Conservation (phyloP, 306 rosid genomes). For the Hippophae rhamnoides region DNA sequence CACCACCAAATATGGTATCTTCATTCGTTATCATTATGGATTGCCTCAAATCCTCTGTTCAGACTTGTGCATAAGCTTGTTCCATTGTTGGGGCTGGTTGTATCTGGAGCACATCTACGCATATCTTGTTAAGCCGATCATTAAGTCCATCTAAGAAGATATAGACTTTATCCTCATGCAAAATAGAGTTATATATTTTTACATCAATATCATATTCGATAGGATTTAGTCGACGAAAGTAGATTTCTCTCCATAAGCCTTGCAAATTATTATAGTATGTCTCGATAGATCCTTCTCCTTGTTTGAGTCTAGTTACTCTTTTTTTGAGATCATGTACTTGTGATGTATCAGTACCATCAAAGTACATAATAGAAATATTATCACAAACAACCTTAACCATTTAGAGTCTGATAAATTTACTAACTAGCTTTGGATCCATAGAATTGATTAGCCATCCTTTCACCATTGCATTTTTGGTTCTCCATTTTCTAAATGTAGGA, state of each 20-base stretch:
- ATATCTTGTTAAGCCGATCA: slow-evolving; percentile 6
- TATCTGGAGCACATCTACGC: slow-evolving; percentile 2
- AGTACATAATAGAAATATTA: neutral
- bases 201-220: neutral
- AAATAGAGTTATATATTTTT: slow-evolving; percentile 1
- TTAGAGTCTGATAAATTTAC: too few species aligned
- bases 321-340: slow-evolving; percentile 4
- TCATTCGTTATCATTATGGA: neutral
- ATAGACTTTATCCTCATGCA: slow-evolving; percentile 1
- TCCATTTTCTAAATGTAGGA: too few species aligned
- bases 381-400: too few species aligned
- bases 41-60: neutral
- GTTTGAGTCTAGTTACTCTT: slow-evolving; percentile 4
- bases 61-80: slow-evolving; percentile 3
- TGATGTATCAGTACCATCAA: neutral
- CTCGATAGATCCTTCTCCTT: neutral
- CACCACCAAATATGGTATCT: neutral
- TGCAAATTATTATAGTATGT: slow-evolving; percentile 4
- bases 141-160: slow-evolving; percentile 1
- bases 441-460: too few species aligned
- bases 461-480: too few species aligned
- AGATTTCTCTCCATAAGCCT: slow-evolving; percentile 5
- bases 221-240: neutral
- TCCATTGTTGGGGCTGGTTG: slow-evolving; percentile 1
- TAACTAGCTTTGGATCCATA: too few species aligned